These are phyloP conservation scores for Dryas alaskensis DNA, from an alignment of 306 rosid species.

Conservation along the genomic window DNA sequence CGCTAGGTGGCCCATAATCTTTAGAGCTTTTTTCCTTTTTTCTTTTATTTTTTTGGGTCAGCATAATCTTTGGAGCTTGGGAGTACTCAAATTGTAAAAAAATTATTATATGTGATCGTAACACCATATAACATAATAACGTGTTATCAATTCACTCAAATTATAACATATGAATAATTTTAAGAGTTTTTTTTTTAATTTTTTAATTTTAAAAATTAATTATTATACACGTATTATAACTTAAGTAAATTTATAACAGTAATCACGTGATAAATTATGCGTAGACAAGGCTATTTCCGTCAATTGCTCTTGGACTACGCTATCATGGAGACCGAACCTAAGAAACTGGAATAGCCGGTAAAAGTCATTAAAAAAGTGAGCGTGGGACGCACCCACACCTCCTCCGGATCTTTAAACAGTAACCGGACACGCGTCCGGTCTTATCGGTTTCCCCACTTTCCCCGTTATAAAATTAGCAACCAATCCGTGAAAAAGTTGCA, in stretches of 20 bases:
- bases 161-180: no score
- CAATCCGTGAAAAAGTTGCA: neutral
- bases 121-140: no score
- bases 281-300: neutral
- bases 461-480: slow-evolving; percentile 16
- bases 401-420: neutral
- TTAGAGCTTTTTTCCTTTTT: neutral
- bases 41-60: no score
- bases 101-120: no score
- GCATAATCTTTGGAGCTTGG: neutral
- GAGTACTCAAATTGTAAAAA: neutral
- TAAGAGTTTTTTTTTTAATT: no score
- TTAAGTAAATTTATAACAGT: no score
- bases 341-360: slow-evolving; percentile 37
- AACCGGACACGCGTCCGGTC: slow-evolving; percentile 45
- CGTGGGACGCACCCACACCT: slow-evolving; percentile 24
- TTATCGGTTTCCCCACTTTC: slow-evolving; percentile 42
- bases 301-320: neutral
- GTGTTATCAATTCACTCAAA: no score
- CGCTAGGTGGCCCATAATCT: neutral
- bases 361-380: slow-evolving; percentile 33
- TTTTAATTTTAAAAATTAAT: no score
- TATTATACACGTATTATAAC: no score
- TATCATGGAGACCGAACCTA: neutral
- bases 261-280: no score